Conservation (phyloP, 306 rosid genomes). For the Prunus armeniaca region DNA sequence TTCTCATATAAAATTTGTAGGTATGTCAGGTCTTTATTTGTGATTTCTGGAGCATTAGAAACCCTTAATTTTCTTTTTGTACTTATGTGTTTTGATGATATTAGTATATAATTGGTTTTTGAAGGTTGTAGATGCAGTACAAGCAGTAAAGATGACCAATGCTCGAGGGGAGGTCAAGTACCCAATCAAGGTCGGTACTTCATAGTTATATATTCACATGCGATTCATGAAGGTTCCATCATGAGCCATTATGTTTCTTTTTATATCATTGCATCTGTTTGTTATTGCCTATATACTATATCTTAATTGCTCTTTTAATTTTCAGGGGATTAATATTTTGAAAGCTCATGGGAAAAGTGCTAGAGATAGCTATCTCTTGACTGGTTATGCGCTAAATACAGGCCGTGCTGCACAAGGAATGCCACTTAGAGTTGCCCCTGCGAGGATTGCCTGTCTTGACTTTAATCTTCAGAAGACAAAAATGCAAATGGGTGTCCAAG, state of each 20-base stretch:
- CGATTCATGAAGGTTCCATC: conserved; percentile 9
- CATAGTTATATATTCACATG: conserved; percentile 18
- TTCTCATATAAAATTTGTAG: background rate
- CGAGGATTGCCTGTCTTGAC: conserved; percentile 92
- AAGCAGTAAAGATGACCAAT: conserved; percentile 89
- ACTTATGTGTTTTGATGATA: background rate
- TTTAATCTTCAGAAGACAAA: conserved; percentile 98
- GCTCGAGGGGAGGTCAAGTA: conserved; percentile 86
- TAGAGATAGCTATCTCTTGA: conserved; percentile 84
- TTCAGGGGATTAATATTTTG: conserved; percentile 86
- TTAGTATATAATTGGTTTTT: conserved; percentile 16
- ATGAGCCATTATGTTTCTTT: conserved; percentile 1
- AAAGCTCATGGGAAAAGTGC: conserved; percentile 99
- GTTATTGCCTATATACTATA: background rate
- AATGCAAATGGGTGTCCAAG: conserved; percentile 99
- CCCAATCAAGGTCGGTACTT: conserved; percentile 89
- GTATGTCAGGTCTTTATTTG: background rate
- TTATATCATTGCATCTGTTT: background rate
- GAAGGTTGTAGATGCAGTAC: conserved; percentile 95
- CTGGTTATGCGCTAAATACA: conserved; percentile 88
- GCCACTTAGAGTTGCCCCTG: conserved; percentile 92
- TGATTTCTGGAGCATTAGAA: background rate
- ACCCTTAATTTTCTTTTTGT: background rate
- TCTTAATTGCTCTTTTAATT: conserved; percentile 11
- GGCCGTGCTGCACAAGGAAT: conserved; percentile 99